These are phyloP conservation scores for Pseudonectria foliicola DNA, from an alignment of 2,329 filamentous ascomycete species.

Conservation along the genomic window DNA sequence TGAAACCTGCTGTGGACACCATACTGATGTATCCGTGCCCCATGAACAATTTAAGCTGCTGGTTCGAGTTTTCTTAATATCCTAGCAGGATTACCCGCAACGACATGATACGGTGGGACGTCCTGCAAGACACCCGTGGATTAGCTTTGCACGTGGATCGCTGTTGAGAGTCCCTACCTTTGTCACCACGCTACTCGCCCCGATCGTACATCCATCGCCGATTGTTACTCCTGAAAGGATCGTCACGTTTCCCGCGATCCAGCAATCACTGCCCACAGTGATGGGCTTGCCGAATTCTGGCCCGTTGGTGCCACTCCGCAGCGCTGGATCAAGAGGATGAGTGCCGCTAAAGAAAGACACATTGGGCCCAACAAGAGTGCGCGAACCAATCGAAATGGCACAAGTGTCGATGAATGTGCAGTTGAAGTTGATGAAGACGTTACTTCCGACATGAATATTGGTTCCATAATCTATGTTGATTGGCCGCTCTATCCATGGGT, in stretches of 20 bases:
- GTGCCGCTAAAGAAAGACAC: conserved; percentile 67
- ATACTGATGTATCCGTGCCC: no score
- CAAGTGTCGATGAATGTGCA: conserved; percentile 73
- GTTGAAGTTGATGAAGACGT: conserved; percentile 69
- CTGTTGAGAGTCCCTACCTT: conserved; percentile 43
- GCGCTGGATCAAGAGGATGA: conserved; percentile 67
- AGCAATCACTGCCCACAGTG: conserved; percentile 71
- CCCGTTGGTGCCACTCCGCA: conserved; percentile 67
- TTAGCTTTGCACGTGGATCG: no score
- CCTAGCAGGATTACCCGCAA: conserved; percentile 60
- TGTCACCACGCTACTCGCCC: conserved; percentile 77
- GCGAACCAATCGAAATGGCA: conserved; percentile 64
- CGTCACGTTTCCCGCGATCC: conserved; percentile 65
- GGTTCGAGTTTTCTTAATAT: conserved; percentile 37
- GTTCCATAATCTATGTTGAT: conserved; percentile 71
- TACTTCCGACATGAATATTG: conserved; percentile 58
- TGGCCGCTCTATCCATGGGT: conserved; percentile 64
- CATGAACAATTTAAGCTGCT: no score
- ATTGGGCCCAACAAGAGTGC: conserved; percentile 73
- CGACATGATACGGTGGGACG: conserved; percentile 52
- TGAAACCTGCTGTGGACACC: no score
- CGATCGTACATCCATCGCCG: conserved; percentile 65
- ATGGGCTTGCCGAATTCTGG: conserved; percentile 71
- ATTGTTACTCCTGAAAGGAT: conserved; percentile 74
- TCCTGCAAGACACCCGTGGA: conserved; percentile 19